Conservation (phyloP, 805 yeast species). For the Jamesozyma gamospora region DNA sequence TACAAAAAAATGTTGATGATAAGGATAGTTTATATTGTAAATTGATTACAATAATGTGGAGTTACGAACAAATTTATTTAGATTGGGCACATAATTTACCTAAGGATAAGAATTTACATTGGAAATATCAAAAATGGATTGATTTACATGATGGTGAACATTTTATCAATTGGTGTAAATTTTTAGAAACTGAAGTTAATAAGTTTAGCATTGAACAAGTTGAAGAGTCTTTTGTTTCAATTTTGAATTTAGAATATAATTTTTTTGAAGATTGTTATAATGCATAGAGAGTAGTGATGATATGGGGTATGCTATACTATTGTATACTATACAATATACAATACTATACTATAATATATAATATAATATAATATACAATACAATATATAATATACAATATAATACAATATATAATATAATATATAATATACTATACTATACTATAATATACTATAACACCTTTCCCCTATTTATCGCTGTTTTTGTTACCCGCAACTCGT, state of each 20-base stretch:
- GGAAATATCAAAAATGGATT: conserved; percentile 44
- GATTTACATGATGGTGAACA: conserved; percentile 40
- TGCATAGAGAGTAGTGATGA: no score
- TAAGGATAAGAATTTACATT: conserved; percentile 27
- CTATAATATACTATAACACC: no score
- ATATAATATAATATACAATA: no score
- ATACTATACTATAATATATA: no score
- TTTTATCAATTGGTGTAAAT: conserved; percentile 40
- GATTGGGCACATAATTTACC: conserved; percentile 41
- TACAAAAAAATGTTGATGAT: conserved; percentile 27
- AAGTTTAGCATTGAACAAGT: conserved; percentile 25
- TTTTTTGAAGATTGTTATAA: conserved; percentile 42
- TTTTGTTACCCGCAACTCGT: no score
- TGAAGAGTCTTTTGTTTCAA: conserved; percentile 26
- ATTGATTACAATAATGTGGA: conserved; percentile 35
- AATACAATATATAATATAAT: no score
- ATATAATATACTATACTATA: no score
- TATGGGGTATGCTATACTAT: no score
- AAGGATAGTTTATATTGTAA: conserved; percentile 30
- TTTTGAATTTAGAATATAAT: conserved; percentile 33
- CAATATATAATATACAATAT: no score
- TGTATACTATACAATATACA: no score
- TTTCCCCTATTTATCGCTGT: no score
- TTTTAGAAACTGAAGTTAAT: conserved; percentile 36
- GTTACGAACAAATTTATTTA: conserved; percentile 42